Evolutionary conservation across 441 rosid genomes (phyloP).

Genomic region (Gossypium laxum): DNA sequence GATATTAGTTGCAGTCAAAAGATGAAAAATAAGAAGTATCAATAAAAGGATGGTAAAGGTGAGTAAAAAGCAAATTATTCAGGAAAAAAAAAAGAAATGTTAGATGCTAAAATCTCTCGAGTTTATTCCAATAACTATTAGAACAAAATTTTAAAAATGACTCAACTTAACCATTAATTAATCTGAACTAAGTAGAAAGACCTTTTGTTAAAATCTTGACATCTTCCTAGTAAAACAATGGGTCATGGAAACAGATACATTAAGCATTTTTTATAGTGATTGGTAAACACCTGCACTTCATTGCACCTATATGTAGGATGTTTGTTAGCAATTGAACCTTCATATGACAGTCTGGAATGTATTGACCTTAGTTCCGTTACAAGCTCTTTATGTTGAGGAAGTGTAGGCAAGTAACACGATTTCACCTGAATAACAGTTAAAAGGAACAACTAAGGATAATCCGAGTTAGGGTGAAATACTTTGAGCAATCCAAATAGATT

Average conservation of each 20-base stretch:
- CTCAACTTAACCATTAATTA: background rate
- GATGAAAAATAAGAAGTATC: background rate
- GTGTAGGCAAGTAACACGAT: conserved; percentile 51
- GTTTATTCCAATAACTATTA: background rate
- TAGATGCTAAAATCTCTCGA: background rate
- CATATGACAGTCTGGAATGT: conserved; percentile 50
- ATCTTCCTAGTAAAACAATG: background rate
- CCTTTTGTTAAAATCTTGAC: background rate
- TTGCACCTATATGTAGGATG: conserved; percentile 75
- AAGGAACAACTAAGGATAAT: conserved; percentile 2
- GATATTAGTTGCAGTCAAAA: conserved; percentile 2
- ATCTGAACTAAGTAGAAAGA: background rate
- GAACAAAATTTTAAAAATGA: background rate
- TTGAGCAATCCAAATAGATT: background rate
- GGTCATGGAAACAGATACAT: background rate
- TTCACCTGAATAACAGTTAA: conserved; percentile 37
- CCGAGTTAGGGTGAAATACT: background rate
- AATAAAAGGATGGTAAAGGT: background rate
- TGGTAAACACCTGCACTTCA: conserved; percentile 62
- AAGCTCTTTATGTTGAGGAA: conserved; percentile 70
- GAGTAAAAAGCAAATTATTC: background rate
- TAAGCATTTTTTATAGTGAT: conserved; percentile 5
- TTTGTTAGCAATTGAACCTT: conserved; percentile 49
- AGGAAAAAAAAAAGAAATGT: background rate
- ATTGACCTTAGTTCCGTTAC: conserved; percentile 60